Conservation (phyloP, 1,139 yeast genomes). For the Suhomyces choctaworum region DNA sequence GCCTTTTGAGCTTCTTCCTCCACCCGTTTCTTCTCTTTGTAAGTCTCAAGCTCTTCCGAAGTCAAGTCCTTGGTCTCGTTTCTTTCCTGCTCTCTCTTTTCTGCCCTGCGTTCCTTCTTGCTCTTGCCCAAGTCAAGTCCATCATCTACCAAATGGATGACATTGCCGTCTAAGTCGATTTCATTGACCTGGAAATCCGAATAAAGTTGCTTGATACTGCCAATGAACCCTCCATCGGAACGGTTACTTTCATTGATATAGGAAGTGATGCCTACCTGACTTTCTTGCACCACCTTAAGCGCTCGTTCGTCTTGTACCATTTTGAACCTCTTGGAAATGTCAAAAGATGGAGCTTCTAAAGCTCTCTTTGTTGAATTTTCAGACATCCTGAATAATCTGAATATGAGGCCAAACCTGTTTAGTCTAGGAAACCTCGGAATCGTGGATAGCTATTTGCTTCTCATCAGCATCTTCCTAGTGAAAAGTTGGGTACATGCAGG, state of each 20-base stretch:
- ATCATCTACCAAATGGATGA: conserved; percentile 71
- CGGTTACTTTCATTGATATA: conserved; percentile 50
- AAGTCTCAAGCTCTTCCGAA: conserved; percentile 36
- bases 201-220: conserved; percentile 81
- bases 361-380: conserved; percentile 11
- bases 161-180: conserved; percentile 65
- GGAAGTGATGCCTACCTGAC: conserved; percentile 82
- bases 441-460: conserved; percentile 6
- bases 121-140: conserved; percentile 60
- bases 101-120: conserved; percentile 52
- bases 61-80: conserved; percentile 37
- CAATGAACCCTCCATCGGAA: conserved; percentile 64
- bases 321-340: conserved; percentile 15
- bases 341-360: conserved; percentile 8
- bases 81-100: conserved; percentile 43
- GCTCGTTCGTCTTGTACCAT: conserved; percentile 13
- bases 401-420: background rate
- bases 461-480: conserved; percentile 1
- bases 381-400: conserved; percentile 2
- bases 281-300: conserved; percentile 46
- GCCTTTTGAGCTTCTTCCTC: conserved; percentile 26
- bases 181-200: conserved; percentile 96
- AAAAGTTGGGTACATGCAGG: conserved; percentile 10
- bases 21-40: conserved; percentile 29
- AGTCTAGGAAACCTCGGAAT: conserved; percentile 1